Evolutionary conservation across 129 eudicot species (phyloP), one percentile per base, ranked within the genome.

Genomic region (Dittrichia graveolens): DNA sequence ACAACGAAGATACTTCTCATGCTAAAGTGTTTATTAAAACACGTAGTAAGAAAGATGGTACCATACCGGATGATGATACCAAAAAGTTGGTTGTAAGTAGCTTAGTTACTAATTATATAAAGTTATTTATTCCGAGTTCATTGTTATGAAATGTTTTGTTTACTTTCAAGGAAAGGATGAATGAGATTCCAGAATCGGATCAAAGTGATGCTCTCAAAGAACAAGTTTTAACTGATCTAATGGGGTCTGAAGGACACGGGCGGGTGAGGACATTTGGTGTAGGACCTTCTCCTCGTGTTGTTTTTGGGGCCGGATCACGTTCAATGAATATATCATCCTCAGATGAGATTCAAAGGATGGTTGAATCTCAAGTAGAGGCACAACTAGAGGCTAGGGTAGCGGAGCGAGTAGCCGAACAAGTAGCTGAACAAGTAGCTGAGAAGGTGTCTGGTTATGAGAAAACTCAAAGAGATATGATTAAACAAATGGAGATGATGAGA

Each of bases 241-340:
- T 54, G 24, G 48, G 75, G 10, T 12, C 53, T 18, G 14, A 58
- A 42, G 56, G 56, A 68, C 61, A 68, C 5, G 73, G 45, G 8
- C 43, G 7, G 15, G 52, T 70, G 49, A 69, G 58, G 62, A 53
- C 63, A 7, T 69, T 69, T 39, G 74, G 74, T 53, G 19, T 11
- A 53, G 61, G 50, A 58, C 34, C 31, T 24, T 59, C 76, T 24
- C 31, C 56, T 72, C 24, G 68, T 59, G 66, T 43, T 44, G 39
- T 59, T 44, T 60, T 14, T 13, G 60, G 69, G 31, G 31, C 37
- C 4, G 14, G n/a, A 35, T 43, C 68, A 4, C 34, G 69, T 34
- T 24, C 37, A 45, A n/a, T 4, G 7, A 55, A 19, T 55, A 1
- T 43, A 12, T 7, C 42, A 5, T 18, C 42, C 16, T 55, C 38